phyloP scores from a whole-genome alignment of 352 stramenopile genomes.

The Phytopythium aichiense region DNA sequence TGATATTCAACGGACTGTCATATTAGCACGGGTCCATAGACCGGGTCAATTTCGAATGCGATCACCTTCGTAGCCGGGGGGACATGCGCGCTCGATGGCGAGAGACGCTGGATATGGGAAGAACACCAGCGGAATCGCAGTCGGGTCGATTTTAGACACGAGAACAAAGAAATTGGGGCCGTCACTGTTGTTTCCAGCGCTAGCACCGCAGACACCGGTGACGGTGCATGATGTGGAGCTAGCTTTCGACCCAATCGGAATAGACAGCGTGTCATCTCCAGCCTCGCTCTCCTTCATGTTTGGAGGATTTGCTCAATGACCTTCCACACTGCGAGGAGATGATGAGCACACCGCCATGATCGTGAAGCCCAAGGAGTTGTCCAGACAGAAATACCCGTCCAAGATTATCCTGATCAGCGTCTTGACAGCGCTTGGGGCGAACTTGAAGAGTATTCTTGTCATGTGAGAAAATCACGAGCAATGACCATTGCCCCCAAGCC shows the following conservation, averaged over 20 bases:
- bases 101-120: slow-evolving; percentile 53
- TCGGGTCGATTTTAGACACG: slow-evolving; percentile 43
- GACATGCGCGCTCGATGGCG: slow-evolving; percentile 37
- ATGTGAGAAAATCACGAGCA: background rate
- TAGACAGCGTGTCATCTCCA: background rate
- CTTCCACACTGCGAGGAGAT: background rate
- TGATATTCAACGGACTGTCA: background rate
- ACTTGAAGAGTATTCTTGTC: background rate
- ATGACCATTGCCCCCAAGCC: background rate
- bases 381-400: background rate
- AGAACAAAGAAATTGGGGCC: slow-evolving; percentile 36
- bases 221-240: background rate
- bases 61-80: slow-evolving; percentile 57
- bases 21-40: background rate
- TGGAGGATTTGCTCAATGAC: background rate
- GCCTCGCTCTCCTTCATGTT: background rate
- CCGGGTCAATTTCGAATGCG: background rate
- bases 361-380: background rate
- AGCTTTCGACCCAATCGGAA: background rate
- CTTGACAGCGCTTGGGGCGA: background rate
- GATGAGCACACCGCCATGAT: background rate
- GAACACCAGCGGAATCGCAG: slow-evolving; percentile 37
- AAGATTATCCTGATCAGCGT: background rate
- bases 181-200: background rate
- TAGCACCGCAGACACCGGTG: background rate